Evolutionary conservation across 352 stramenopile genomes (phyloP).

Genomic region (Globisporangium camurandrum): DNA sequence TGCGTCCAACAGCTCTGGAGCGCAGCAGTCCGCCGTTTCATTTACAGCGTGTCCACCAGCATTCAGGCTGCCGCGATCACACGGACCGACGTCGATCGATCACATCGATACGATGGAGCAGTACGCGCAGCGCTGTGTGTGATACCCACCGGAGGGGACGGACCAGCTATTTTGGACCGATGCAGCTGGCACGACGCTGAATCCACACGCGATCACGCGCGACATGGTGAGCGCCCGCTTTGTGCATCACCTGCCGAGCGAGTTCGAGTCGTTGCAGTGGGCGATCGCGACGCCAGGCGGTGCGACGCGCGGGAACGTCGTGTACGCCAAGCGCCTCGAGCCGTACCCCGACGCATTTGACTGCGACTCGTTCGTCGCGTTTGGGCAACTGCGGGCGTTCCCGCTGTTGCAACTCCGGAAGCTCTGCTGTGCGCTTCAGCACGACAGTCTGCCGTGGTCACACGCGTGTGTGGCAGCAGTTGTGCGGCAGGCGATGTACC

Average conservation of each 20-base stretch:
- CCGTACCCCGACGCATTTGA: conserved; percentile 15
- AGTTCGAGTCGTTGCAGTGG: conserved; percentile 26
- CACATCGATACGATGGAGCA: conserved; percentile 9
- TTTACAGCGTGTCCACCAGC: neutral
- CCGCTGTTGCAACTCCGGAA: conserved; percentile 43
- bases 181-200: conserved; percentile 10
- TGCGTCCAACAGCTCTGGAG: too few species aligned
- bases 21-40: too few species aligned
- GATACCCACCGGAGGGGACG: conserved; percentile 16
- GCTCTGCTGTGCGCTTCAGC: conserved; percentile 30
- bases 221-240: conserved; percentile 22
- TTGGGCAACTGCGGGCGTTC: conserved; percentile 34
- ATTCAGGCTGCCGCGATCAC: neutral
- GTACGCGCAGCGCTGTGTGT: conserved; percentile 24
- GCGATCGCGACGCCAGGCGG: conserved; percentile 29
- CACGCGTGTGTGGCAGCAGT: conserved; percentile 24
- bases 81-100: conserved; percentile 16
- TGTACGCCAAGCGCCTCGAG: conserved; percentile 30
- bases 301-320: conserved; percentile 29
- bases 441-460: conserved; percentile 35
- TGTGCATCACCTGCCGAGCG: conserved; percentile 18
- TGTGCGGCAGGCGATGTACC: conserved; percentile 38
- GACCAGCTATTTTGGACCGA: conserved; percentile 25
- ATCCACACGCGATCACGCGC: conserved; percentile 30
- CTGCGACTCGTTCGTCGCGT: conserved; percentile 17